A percentile compares a stretch with the other conserved stretches of the same genome.
phyloP scores from a whole-genome alignment of 352 stramenopile species.

The Globisporangium spinosum region DNA sequence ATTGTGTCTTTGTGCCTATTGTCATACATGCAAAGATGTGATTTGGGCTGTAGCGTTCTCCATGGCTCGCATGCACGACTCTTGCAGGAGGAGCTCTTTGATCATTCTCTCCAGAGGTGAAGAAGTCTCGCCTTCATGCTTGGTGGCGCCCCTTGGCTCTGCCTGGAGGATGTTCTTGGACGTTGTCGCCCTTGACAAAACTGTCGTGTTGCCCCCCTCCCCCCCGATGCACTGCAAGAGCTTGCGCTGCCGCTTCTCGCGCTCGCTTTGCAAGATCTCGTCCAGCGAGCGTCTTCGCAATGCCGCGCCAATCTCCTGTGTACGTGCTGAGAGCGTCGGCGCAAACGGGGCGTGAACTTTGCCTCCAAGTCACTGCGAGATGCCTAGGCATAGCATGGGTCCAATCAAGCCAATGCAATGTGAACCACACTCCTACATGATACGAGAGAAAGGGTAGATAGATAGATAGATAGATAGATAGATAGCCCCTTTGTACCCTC shows the following conservation, averaged over 20 bases:
- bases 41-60: not conserved
- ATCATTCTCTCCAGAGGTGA: not conserved
- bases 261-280: constrained; percentile 16
- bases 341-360: constrained; percentile 22
- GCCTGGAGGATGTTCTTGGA: not conserved
- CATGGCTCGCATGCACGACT: not conserved
- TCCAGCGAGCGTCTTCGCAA: constrained; percentile 16
- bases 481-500: not conserved
- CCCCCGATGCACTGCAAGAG: constrained; percentile 2
- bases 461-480: not conserved
- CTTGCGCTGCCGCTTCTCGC: constrained; percentile 11
- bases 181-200: not conserved
- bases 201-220: not conserved
- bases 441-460: not conserved
- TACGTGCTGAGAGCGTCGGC: constrained; percentile 26
- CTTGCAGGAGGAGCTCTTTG: not conserved
- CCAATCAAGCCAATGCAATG: not conserved
- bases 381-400: constrained; percentile 10
- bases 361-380: constrained; percentile 5
- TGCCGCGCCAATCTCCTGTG: constrained; percentile 25
- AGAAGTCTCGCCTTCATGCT: not conserved
- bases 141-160: not conserved
- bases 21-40: not conserved
- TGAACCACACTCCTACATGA: not conserved
- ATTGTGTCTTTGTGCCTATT: not conserved